Evolutionary conservation across 108 stramenopile genomes (phyloP).

Genomic region (Cylindrotheca closterium): DNA sequence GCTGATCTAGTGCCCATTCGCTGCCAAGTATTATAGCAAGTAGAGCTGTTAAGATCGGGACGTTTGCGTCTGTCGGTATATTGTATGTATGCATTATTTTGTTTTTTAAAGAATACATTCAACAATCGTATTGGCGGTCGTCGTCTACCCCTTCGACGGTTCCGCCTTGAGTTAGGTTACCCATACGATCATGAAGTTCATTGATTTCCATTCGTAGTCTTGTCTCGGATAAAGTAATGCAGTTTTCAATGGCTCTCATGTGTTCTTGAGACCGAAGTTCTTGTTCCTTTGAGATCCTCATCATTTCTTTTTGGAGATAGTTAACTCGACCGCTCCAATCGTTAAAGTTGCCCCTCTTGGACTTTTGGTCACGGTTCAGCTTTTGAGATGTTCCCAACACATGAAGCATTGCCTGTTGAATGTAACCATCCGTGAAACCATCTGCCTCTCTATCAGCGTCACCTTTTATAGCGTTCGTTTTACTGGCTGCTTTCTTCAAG

Average conservation of each 20-base stretch:
- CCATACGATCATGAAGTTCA: slow-evolving; percentile 17
- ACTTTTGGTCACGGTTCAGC: background rate
- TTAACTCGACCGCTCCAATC: slow-evolving; percentile 44
- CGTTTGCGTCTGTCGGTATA: no score
- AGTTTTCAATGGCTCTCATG: slow-evolving; percentile 14
- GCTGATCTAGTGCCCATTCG: no score
- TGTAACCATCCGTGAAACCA: slow-evolving; percentile 1
- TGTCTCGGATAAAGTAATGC: slow-evolving; percentile 17
- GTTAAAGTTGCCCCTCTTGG: slow-evolving; percentile 6
- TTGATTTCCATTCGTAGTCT: slow-evolving; percentile 24
- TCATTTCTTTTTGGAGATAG: slow-evolving; percentile 44
- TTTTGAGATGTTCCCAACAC: slow-evolving; percentile 33
- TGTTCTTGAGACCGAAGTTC: slow-evolving; percentile 15
- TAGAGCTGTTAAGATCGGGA: no score
- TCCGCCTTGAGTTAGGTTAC: no score
- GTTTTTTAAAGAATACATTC: no score
- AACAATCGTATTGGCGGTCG: no score
- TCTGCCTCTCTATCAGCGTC: background rate
- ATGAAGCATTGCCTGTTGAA: slow-evolving; percentile 37
- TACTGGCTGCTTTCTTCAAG: slow-evolving; percentile 17
- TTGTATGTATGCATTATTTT: no score
- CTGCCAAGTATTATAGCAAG: no score
- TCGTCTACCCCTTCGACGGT: no score
- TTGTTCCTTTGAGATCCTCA: slow-evolving; percentile 32
- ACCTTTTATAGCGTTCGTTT: background rate